Evolutionary conservation across 805 yeast species (phyloP).

Genomic region (Spathaspora hagerdaliae): DNA sequence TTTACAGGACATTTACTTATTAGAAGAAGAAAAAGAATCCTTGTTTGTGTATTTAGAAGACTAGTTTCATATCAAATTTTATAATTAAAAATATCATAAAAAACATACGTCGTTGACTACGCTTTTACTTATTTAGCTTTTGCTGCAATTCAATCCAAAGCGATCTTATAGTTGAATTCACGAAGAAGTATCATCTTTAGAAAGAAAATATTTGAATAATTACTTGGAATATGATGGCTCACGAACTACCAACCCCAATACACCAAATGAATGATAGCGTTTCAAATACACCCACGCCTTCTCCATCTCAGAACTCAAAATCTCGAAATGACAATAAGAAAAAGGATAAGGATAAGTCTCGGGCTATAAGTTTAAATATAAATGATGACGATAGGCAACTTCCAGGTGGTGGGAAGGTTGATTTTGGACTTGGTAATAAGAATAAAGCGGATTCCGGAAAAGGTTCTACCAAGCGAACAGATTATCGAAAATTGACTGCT

Average conservation of each 20-base stretch:
- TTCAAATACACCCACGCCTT: slow-evolving; percentile 4
- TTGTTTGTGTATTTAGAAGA: no score
- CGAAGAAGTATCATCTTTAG: no score
- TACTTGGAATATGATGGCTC: slow-evolving; percentile 25
- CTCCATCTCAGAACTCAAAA: neutral
- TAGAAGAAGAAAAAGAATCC: no score
- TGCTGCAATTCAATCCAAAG: no score
- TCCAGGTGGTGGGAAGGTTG: slow-evolving; percentile 28
- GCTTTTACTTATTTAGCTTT: no score
- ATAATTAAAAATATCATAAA: no score
- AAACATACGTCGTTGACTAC: no score
- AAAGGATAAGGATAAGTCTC: neutral
- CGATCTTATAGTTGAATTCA: no score
- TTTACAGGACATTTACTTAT: no score
- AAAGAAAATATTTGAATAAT: no score
- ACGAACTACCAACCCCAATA: slow-evolving; percentile 27
- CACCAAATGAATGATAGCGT: slow-evolving; percentile 11
- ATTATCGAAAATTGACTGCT: slow-evolving; percentile 5
- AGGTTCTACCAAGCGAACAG: slow-evolving; percentile 5
- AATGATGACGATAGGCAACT: slow-evolving; percentile 16
- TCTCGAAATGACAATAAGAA: slow-evolving; percentile 5
- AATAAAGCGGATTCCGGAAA: slow-evolving; percentile 2
- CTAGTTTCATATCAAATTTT: no score
- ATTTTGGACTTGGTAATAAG: slow-evolving; percentile 20
- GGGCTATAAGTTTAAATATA: neutral